A percentile compares a stretch with the other conserved stretches of the same genome.
Evolutionary conservation across 768 basidiomycete species (phyloP).

Genomic region (Psilocybe azurescens): DNA sequence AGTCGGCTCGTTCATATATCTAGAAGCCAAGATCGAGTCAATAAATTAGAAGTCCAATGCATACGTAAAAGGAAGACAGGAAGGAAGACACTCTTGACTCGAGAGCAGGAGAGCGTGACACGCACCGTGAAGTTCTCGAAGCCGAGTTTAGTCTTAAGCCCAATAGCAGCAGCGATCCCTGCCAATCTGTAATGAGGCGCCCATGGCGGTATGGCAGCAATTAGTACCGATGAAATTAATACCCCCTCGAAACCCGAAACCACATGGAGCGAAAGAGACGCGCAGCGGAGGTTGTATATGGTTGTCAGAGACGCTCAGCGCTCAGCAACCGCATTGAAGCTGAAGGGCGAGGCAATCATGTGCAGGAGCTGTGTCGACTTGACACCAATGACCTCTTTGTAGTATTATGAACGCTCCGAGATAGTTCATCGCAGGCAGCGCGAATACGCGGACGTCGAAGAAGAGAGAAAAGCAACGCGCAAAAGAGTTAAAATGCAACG

Average conservation of each 20-base stretch:
- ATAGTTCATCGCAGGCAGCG: too few relatives aligned
- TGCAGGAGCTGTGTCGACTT: too few relatives aligned
- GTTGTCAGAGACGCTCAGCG: neutral
- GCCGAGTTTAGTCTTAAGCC: slow-evolving; percentile 45
- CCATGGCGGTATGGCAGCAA: too few relatives aligned
- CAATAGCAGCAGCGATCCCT: slow-evolving; percentile 54
- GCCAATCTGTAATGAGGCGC: slow-evolving; percentile 37
- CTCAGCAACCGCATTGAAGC: neutral
- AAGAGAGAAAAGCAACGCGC: neutral
- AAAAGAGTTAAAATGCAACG: slow-evolving; percentile 14
- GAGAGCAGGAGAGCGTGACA: neutral
- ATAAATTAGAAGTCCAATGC: neutral
- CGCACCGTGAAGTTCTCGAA: slow-evolving; percentile 56
- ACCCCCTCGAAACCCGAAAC: too few relatives aligned
- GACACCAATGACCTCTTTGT: too few relatives aligned
- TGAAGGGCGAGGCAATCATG: too few relatives aligned
- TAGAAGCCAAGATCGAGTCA: slow-evolving; percentile 21
- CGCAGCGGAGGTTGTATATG: too few relatives aligned
- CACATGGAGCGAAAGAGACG: neutral
- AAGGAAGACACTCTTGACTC: neutral
- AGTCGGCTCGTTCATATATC: slow-evolving; percentile 55
- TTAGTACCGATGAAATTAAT: too few relatives aligned
- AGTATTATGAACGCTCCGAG: too few relatives aligned
- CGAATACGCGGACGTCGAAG: too few relatives aligned
- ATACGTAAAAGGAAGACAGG: neutral